These are phyloP conservation scores for Lachnellula cervina DNA, from an alignment of 2,329 filamentous ascomycete species.

Conservation along the genomic window DNA sequence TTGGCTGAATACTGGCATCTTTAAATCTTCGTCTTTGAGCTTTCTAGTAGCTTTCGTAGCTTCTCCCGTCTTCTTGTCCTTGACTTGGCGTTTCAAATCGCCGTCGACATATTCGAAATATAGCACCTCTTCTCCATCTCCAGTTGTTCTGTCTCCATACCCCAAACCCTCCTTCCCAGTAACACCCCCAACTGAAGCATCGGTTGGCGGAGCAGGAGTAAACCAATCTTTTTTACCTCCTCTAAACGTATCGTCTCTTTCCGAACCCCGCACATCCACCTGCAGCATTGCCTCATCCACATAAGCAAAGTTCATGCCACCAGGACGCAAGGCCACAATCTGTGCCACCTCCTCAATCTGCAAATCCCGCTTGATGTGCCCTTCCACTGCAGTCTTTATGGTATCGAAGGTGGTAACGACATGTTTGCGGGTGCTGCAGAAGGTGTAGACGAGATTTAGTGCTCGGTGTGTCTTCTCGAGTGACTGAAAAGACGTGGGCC, in stretches of 20 bases:
- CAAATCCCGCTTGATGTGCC: slow-evolving; percentile 68
- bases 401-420: slow-evolving; percentile 88
- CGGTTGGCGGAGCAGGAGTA: slow-evolving; percentile 45
- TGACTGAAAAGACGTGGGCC: slow-evolving; percentile 70
- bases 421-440: slow-evolving; percentile 89
- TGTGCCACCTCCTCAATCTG: slow-evolving; percentile 74
- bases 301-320: slow-evolving; percentile 76
- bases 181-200: slow-evolving; percentile 52
- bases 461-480: slow-evolving; percentile 76
- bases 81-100: slow-evolving; percentile 77
- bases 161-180: slow-evolving; percentile 44
- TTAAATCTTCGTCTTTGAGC: slow-evolving; percentile 72
- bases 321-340: slow-evolving; percentile 72
- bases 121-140: slow-evolving; percentile 61
- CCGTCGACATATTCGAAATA: slow-evolving; percentile 92
- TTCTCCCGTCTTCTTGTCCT: slow-evolving; percentile 67
- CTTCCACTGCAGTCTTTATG: slow-evolving; percentile 78
- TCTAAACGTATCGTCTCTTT: slow-evolving; percentile 60
- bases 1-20: slow-evolving; percentile 88
- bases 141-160: slow-evolving; percentile 28
- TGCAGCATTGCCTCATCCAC: slow-evolving; percentile 81
- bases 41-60: slow-evolving; percentile 62
- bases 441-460: slow-evolving; percentile 89
- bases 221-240: slow-evolving; percentile 48
- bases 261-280: slow-evolving; percentile 68